A percentile compares a stretch with the other conserved stretches of the same genome.
phyloP scores from a whole-genome alignment of 176 grass and related monocot genomes.

The Zea mays region DNA sequence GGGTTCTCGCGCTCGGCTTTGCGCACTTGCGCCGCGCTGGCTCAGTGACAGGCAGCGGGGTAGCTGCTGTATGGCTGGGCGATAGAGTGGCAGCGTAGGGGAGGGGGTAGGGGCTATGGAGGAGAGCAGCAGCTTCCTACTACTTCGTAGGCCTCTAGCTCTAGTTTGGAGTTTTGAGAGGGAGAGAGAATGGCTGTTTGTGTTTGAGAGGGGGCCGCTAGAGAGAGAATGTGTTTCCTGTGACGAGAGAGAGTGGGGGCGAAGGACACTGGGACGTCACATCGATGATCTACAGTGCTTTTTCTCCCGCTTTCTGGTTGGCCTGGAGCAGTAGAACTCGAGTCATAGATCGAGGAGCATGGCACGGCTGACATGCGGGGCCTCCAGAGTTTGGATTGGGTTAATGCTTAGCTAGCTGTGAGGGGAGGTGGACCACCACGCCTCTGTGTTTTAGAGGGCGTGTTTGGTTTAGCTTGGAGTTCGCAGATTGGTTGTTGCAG shows the following conservation, averaged over 20 bases:
- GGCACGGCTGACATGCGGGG: constrained; percentile 14
- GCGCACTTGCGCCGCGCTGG: constrained; percentile 38
- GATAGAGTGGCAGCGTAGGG: constrained; percentile 52
- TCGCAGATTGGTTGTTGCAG: no score
- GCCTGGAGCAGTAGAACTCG: constrained; percentile 39
- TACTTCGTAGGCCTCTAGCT: not conserved
- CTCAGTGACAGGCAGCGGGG: constrained; percentile 42
- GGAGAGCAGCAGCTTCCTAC: not conserved
- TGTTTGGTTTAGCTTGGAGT: no score
- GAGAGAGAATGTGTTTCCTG: constrained; percentile 14
- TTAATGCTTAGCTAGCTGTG: not conserved
- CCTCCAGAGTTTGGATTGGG: constrained; percentile 2
- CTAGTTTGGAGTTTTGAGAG: constrained; percentile 3
- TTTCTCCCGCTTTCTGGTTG: constrained; percentile 38
- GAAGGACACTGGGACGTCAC: constrained; percentile 43
- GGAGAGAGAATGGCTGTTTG: constrained; percentile 20
- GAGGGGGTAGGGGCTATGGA: not conserved
- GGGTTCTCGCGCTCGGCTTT: constrained; percentile 44
- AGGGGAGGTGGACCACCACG: not conserved
- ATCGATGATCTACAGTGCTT: constrained; percentile 18
- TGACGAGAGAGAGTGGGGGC: not conserved
- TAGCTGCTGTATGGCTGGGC: constrained; percentile 45
- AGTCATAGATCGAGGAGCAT: constrained; percentile 5
- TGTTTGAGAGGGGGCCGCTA: not conserved
- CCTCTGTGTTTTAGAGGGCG: not conserved